phyloP scores from a whole-genome alignment of 495 filamentous ascomycete genomes.

The Filosporella fistucella region DNA sequence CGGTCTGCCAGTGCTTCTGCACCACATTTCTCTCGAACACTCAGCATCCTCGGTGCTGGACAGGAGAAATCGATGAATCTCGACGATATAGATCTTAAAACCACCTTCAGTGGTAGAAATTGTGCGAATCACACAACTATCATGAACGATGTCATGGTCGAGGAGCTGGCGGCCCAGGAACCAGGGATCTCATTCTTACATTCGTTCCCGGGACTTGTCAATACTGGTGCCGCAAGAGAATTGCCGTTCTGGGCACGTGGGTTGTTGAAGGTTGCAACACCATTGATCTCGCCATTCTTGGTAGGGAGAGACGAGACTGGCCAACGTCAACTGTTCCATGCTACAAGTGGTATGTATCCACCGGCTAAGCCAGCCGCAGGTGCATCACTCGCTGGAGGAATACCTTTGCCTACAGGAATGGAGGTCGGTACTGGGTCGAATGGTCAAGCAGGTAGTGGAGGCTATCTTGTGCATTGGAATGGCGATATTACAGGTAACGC shows the following conservation, averaged over 20 bases:
- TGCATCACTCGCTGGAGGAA: slow-evolving; percentile 2
- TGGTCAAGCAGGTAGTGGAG: slow-evolving; percentile 32
- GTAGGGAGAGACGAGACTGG: slow-evolving; percentile 37
- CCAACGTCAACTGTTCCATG: slow-evolving; percentile 38
- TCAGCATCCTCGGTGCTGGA: slow-evolving; percentile 19
- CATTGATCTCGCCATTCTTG: slow-evolving; percentile 23
- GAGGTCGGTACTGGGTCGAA: slow-evolving; percentile 23
- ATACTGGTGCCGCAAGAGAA: slow-evolving; percentile 31
- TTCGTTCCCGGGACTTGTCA: slow-evolving; percentile 48
- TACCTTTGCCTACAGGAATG: slow-evolving; percentile 7
- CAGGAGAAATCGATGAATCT: slow-evolving; percentile 11
- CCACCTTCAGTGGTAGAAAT: slow-evolving; percentile 6
- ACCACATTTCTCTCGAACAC: slow-evolving; percentile 21
- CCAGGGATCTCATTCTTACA: slow-evolving; percentile 56
- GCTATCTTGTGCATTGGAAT: slow-evolving; percentile 33
- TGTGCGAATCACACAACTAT: slow-evolving; percentile 18
- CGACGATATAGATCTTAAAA: slow-evolving; percentile 17
- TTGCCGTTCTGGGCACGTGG: slow-evolving; percentile 15
- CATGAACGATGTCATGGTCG: slow-evolving; percentile 28
- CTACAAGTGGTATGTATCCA: slow-evolving; percentile 36
- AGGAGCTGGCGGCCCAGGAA: slow-evolving; percentile 40
- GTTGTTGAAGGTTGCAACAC: slow-evolving; percentile 6
- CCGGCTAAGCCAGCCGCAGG: slow-evolving; percentile 16
- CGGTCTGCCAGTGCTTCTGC: slow-evolving; percentile 12
- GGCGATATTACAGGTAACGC: slow-evolving; percentile 26